Base-by-base conservation (phyloP, 129 eudicot genomes). In the Chrysanthemum lavandulifolium region DNA sequence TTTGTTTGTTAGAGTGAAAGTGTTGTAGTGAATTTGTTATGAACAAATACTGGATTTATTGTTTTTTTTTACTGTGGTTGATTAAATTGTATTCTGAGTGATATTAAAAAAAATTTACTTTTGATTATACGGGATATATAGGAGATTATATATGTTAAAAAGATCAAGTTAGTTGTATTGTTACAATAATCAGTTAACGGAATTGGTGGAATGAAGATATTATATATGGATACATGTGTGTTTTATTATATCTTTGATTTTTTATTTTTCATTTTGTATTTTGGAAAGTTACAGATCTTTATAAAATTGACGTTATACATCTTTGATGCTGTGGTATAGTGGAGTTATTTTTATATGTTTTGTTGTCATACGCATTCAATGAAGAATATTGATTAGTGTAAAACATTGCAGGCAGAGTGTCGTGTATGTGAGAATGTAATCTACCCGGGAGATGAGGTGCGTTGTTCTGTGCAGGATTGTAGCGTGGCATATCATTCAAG, bases 401-500 rank as follows among this genome's bases (percentile, higher is more conserved):
- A 1, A 40, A 6, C 47, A 58, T 79, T 55, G 62, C 84, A 89
- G 96, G 91, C 59, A n/a, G 80, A 78, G 61, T 90, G 96, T 29
- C 74, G 83, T 71, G 69, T 68, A 72, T 90, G 93, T 65, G 85
- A 76, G 78, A 73, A 48, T 10, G 45, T 51, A 54, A 77, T 90
- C 66, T 72, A 78, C 69, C 86, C 82, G 4, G 89, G 84, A 66
- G 84, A 83, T 68, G 81, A 77, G 76, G 61, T 81, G 77, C 58
- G 27, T 15, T 90, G 97, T 79, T 72, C 87, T 79, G 73, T 83
- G 49, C 86, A 75, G 27, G 87, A 75, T 14, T 90, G 95, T 85
- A 67, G 13, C 56, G 73, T 69, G 56, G 61, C 75, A 45, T 90
- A 76, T 74, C 97, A 90, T 66, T 56, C 82, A 29, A 64, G 16